Evolutionary conservation across 495 filamentous ascomycete genomes (phyloP).

Genomic region (Podospora tetraspora): DNA sequence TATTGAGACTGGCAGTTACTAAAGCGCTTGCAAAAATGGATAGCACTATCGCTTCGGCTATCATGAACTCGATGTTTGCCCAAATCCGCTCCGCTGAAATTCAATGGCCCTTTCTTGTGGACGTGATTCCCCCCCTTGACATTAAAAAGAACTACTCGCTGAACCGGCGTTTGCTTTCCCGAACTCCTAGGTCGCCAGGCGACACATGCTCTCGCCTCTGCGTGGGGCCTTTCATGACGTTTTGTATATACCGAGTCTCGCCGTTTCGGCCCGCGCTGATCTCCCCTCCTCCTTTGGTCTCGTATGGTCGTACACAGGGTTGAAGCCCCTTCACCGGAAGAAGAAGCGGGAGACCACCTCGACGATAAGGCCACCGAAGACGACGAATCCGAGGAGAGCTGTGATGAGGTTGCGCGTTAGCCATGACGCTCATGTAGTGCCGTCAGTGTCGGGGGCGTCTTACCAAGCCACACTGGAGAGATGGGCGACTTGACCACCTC

Average conservation of each 20-base stretch:
- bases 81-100: not conserved
- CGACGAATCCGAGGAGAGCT: slow-evolving; percentile 75
- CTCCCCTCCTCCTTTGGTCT: not conserved
- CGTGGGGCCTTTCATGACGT: not conserved
- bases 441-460: slow-evolving; percentile 19
- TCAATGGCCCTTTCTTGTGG: not conserved
- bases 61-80: not conserved
- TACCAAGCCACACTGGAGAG: slow-evolving; percentile 79
- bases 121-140: not conserved
- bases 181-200: not conserved
- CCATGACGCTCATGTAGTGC: not conserved
- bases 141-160: not conserved
- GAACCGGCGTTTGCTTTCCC: not conserved
- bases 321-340: slow-evolving; percentile 27
- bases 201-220: not conserved
- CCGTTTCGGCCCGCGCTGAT: not conserved
- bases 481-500: slow-evolving; percentile 67
- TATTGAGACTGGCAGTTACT: not conserved
- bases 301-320: not conserved
- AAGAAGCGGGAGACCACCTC: slow-evolving; percentile 75
- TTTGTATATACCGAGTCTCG: not conserved
- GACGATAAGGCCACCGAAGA: slow-evolving; percentile 80
- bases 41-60: not conserved
- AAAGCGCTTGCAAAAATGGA: not conserved
- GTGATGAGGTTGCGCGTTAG: not conserved